Percentiles rank a stretch among this genome's conserved stretches.
These are phyloP conservation scores for Sporothrix sp. DNA, from an alignment of 2,329 filamentous ascomycete genomes.

Conservation along the genomic window DNA sequence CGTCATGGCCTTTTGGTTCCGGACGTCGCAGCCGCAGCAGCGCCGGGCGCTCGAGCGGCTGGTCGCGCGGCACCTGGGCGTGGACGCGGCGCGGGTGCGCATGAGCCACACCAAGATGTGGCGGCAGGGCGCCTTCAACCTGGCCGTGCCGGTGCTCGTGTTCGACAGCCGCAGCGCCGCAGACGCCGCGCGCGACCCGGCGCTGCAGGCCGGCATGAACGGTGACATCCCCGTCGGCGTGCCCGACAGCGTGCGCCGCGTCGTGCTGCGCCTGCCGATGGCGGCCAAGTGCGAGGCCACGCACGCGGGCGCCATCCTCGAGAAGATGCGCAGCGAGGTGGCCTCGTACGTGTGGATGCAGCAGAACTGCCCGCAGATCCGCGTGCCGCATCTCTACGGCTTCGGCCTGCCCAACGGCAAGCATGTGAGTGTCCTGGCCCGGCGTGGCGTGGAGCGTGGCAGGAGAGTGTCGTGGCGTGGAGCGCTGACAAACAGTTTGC, in stretches of 20 bases:
- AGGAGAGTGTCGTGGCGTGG: no score
- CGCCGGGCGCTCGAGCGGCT: conserved; percentile 4
- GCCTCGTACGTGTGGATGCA: conserved; percentile 32
- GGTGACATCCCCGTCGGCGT: not conserved
- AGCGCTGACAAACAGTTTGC: not conserved
- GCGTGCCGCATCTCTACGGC: conserved; percentile 25
- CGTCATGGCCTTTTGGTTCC: conserved; percentile 1
- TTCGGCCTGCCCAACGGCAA: conserved; percentile 13
- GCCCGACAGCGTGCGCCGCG: not conserved
- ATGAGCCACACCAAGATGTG: conserved; percentile 6
- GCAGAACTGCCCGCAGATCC: conserved; percentile 28
- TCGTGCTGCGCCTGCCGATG: conserved; percentile 20
- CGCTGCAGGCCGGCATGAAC: not conserved
- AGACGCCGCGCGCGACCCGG: not conserved
- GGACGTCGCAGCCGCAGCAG: not conserved
- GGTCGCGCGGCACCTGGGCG: conserved; percentile 4
- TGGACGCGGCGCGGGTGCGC: not conserved
- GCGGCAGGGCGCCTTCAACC: conserved; percentile 9
- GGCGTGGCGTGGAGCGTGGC: not conserved
- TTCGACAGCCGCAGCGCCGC: not conserved
- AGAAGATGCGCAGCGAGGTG: conserved; percentile 29
- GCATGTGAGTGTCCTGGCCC: not conserved
- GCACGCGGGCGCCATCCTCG: conserved; percentile 28
- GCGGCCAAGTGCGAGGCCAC: conserved; percentile 26
- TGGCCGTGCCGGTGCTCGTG: conserved; percentile 9